A percentile compares a stretch with the other conserved stretches of the same genome.
phyloP scores from a whole-genome alignment of 2,329 filamentous ascomycete species.

The Arthrobotrys megalospora region DNA sequence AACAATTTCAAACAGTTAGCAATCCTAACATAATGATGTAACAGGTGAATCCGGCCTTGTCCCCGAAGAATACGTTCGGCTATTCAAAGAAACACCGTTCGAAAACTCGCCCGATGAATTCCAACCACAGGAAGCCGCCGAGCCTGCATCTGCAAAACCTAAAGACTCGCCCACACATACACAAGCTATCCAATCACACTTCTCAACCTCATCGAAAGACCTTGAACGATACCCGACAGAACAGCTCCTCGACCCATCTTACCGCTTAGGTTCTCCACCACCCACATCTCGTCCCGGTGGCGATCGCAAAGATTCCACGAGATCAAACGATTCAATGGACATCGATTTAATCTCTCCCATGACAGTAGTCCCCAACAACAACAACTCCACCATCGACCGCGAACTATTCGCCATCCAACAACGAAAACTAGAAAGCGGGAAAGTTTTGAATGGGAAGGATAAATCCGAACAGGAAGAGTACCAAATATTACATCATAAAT shows the following conservation, averaged over 20 bases:
- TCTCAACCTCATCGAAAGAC: slow-evolving; percentile 72
- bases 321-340: slow-evolving; percentile 56
- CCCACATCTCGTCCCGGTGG: slow-evolving; percentile 31
- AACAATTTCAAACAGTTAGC: too few species aligned
- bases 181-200: slow-evolving; percentile 70
- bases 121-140: slow-evolving; percentile 59
- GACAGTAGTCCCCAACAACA: slow-evolving; percentile 12
- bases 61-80: slow-evolving; percentile 93
- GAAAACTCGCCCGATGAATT: slow-evolving; percentile 53
- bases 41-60: slow-evolving; percentile 86
- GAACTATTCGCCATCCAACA: slow-evolving; percentile 58
- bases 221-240: slow-evolving; percentile 69
- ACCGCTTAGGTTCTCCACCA: slow-evolving; percentile 54
- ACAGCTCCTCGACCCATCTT: slow-evolving; percentile 52
- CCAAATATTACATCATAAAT: slow-evolving; percentile 59
- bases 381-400: slow-evolving; percentile 44
- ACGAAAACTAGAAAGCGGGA: slow-evolving; percentile 56
- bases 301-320: slow-evolving; percentile 49
- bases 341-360: slow-evolving; percentile 43
- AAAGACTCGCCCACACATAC: slow-evolving; percentile 66
- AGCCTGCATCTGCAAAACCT: slow-evolving; percentile 57
- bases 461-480: slow-evolving; percentile 60
- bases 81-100: slow-evolving; percentile 80
- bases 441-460: slow-evolving; percentile 58
- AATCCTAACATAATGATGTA: background rate